Evolutionary conservation across 1,284 basidiomycete species (phyloP), one percentile per base, ranked within the genome.

Genomic region (Dichomitus squalens): DNA sequence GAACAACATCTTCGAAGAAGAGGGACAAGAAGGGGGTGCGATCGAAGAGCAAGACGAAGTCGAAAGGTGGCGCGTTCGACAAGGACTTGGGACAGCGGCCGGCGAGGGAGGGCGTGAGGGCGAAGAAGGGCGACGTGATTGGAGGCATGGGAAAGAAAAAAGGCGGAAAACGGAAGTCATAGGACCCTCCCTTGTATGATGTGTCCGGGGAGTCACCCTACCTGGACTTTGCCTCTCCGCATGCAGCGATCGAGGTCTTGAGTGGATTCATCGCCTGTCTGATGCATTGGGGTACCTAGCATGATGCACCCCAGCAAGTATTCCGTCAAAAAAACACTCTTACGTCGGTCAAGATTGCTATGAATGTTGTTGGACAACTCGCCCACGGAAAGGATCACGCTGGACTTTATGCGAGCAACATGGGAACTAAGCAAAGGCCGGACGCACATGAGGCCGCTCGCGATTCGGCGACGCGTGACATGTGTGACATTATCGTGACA

Each of bases 141-240:
- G 79, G 79, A 27, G 76, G 80, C n/a, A 75, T 79, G 71, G 76
- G 77, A 25, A 83, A 79, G 69, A 84, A 81, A 66, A 76, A 79
- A 62, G 76, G 75, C 20, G 74, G 73, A 29, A 78, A 75, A 64
- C 67, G 72, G 61, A 78, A 76, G 63, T 57, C 64, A 43, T 72
- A 69, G 65, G 61, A 57, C 38, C 44, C 43, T 23, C 33, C 33
- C 31, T 7, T 12, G 21, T 23, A 14, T 14, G 40, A 14, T 41
- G 41, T 29, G 23, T 29, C 29, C 12, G 41, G 16, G 41, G 41
- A 44, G 25, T 44, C 16, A 44, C 29, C 35, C 8, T 9, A 27
- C 16, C 16, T 27, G 7, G 14, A 14, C 16, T 27, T 27, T 29
- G 16, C 25, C 18, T 4, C 5, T 25, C 16, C 29, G 2, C n/a